Evolutionary conservation across 441 rosid species (phyloP).

Genomic region (California macrophylla): DNA sequence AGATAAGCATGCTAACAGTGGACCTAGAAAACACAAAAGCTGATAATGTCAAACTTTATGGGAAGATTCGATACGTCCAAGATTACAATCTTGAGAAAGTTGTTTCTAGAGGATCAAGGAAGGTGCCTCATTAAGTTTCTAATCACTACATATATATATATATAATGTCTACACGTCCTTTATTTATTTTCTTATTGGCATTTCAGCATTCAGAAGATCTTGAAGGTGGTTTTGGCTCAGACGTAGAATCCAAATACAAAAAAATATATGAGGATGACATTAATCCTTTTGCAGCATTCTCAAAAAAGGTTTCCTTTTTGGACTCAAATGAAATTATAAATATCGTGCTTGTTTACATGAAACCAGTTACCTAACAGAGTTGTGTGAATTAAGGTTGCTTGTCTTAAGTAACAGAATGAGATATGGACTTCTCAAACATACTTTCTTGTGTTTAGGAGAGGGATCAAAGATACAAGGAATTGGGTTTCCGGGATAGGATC

Average conservation of each 20-base stretch:
- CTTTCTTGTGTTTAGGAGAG: conserved; percentile 42
- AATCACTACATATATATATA: conserved; percentile 3
- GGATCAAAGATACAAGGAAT: conserved; percentile 90
- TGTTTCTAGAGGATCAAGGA: conserved; percentile 81
- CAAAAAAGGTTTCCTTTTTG: conserved; percentile 58
- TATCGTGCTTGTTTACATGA: neutral
- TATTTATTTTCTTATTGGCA: conserved; percentile 7
- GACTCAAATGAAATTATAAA: neutral
- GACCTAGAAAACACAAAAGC: conserved; percentile 88
- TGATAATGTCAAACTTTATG: conserved; percentile 89
- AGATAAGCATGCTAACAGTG: conserved; percentile 56
- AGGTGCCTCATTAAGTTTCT: conserved; percentile 34
- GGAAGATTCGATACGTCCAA: conserved; percentile 90
- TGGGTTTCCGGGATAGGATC: conserved; percentile 92
- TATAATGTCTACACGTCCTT: conserved; percentile 10
- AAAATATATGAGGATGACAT: conserved; percentile 96
- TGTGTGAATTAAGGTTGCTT: neutral
- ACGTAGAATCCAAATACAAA: conserved; percentile 95
- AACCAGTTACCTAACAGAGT: neutral
- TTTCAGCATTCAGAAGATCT: conserved; percentile 71
- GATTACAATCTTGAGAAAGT: conserved; percentile 92
- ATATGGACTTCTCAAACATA: neutral
- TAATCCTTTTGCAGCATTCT: conserved; percentile 97
- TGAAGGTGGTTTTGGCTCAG: conserved; percentile 89
- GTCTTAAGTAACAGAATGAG: neutral